These are phyloP conservation scores for Lunasporangiospora selenospora DNA, from an alignment of 192 early-diverging fungal genomes.

Conservation along the genomic window DNA sequence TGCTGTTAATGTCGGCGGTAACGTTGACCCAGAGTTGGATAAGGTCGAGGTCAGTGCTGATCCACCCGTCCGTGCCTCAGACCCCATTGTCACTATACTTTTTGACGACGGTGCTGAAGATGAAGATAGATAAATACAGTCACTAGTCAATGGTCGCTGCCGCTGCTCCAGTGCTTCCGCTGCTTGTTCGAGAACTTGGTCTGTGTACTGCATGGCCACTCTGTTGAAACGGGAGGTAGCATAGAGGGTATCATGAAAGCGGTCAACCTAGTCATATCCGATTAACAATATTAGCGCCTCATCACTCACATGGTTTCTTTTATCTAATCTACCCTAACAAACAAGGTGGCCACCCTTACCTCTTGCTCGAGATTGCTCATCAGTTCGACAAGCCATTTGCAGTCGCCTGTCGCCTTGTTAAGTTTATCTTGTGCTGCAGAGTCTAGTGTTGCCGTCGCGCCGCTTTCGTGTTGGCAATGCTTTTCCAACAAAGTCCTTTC, in stretches of 20 bases:
- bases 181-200: slow-evolving; percentile 41
- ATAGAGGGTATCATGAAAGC: slow-evolving; percentile 35
- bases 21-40: no score
- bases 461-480: slow-evolving; percentile 12
- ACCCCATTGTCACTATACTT: no score
- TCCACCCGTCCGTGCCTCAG: no score
- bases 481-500: slow-evolving; percentile 41
- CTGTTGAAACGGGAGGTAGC: slow-evolving; percentile 36
- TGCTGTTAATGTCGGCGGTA: no score
- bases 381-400: slow-evolving; percentile 39
- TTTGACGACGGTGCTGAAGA: slow-evolving; percentile 2
- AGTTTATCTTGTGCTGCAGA: not conserved
- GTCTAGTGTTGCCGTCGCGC: not conserved
- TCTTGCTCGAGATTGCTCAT: slow-evolving; percentile 39
- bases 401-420: not conserved
- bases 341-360: no score
- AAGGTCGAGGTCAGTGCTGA: no score
- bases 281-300: no score
- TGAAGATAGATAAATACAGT: slow-evolving; percentile 9
- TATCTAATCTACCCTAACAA: no score
- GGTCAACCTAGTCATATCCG: slow-evolving; percentile 43
- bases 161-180: slow-evolving; percentile 32
- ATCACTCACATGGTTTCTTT: no score
- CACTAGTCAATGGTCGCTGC: slow-evolving; percentile 21
- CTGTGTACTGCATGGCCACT: slow-evolving; percentile 37